phyloP scores from a whole-genome alignment of 1,284 basidiomycete species.

The Salmacisia buchloeana region DNA sequence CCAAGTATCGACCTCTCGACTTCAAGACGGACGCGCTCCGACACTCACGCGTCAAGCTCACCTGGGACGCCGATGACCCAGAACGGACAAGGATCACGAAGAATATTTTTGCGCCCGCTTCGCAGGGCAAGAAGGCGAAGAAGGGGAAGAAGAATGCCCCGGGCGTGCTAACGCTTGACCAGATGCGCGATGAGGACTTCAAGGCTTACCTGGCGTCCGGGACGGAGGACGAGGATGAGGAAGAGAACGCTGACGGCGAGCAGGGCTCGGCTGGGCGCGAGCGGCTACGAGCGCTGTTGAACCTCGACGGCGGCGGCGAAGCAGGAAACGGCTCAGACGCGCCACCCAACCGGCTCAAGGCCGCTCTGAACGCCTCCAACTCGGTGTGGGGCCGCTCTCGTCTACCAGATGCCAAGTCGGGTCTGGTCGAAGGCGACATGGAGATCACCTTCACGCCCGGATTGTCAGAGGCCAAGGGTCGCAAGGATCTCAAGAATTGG shows the following conservation, averaged over 20 bases:
- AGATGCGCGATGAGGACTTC: slow-evolving; percentile 46
- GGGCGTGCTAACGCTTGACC: slow-evolving; percentile 26
- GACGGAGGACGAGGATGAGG: slow-evolving; percentile 26
- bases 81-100: slow-evolving; percentile 68
- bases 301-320: slow-evolving; percentile 19
- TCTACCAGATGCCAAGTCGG: neutral
- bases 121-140: neutral
- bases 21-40: slow-evolving; percentile 95
- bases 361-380: neutral
- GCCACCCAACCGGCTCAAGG: neutral
- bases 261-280: slow-evolving; percentile 21
- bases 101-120: slow-evolving; percentile 1
- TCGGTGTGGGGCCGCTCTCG: slow-evolving; percentile 1
- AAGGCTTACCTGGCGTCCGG: slow-evolving; percentile 47
- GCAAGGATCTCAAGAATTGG: slow-evolving; percentile 19
- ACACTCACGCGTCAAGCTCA: slow-evolving; percentile 94
- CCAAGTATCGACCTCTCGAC: slow-evolving; percentile 72
- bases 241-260: slow-evolving; percentile 24
- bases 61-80: slow-evolving; percentile 97
- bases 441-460: slow-evolving; percentile 49
- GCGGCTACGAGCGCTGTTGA: slow-evolving; percentile 40
- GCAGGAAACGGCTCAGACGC: slow-evolving; percentile 1
- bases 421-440: slow-evolving; percentile 32
- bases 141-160: slow-evolving; percentile 13
- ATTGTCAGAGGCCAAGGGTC: slow-evolving; percentile 33